Conservation (phyloP, 805 yeast genomes). For the Candida lessepsii region DNA sequence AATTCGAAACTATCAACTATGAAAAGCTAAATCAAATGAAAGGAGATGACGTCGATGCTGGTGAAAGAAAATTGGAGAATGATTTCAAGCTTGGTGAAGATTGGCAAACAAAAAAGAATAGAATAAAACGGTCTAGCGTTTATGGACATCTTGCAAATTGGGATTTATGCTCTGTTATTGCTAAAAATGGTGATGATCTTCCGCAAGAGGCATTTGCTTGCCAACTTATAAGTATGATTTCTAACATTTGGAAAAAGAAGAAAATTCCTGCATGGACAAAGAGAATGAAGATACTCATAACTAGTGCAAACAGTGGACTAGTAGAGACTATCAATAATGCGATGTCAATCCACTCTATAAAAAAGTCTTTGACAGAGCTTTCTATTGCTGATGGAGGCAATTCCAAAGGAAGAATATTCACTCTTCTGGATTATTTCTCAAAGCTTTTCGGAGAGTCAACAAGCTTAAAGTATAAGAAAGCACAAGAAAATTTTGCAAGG, state of each 20-base stretch:
- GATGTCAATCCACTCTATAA: slow-evolving; percentile 88
- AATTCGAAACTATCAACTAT: slow-evolving; percentile 39
- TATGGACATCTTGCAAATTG: slow-evolving; percentile 88
- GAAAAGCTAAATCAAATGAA: slow-evolving; percentile 47
- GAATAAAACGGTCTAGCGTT: slow-evolving; percentile 75
- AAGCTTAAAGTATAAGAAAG: slow-evolving; percentile 57
- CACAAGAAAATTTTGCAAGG: slow-evolving; percentile 80
- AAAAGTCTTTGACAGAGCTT: slow-evolving; percentile 82
- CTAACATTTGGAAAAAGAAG: slow-evolving; percentile 75
- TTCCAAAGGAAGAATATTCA: slow-evolving; percentile 66
- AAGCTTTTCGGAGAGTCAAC: slow-evolving; percentile 69
- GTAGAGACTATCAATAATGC: slow-evolving; percentile 97
- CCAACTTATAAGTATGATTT: slow-evolving; percentile 84
- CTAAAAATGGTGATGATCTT: slow-evolving; percentile 92
- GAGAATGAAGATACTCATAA: slow-evolving; percentile 85
- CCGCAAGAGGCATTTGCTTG: slow-evolving; percentile 98
- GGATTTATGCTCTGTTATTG: slow-evolving; percentile 95
- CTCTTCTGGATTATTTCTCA: slow-evolving; percentile 75
- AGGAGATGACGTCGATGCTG: slow-evolving; percentile 65
- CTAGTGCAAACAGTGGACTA: slow-evolving; percentile 86
- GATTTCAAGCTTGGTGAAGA: slow-evolving; percentile 94
- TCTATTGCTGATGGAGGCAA: slow-evolving; percentile 63
- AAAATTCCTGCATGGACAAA: slow-evolving; percentile 85
- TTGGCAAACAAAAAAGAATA: slow-evolving; percentile 78
- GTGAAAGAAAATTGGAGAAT: slow-evolving; percentile 88